phyloP scores from a whole-genome alignment of 805 yeast genomes.

The Vanderwaltozyma yarrowii region DNA sequence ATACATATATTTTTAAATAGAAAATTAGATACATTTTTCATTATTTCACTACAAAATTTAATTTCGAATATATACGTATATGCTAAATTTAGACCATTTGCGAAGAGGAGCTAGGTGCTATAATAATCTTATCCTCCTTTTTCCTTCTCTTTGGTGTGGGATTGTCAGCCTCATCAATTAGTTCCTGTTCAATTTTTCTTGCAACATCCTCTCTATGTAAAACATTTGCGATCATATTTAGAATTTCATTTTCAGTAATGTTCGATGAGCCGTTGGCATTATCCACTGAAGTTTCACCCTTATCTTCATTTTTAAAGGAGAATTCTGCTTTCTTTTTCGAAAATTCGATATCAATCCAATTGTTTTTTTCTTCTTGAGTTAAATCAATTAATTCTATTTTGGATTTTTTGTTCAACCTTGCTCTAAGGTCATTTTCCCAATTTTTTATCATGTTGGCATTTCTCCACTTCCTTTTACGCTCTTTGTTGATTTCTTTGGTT shows the following conservation, averaged over 20 bases:
- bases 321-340: conserved; percentile 38
- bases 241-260: conserved; percentile 21
- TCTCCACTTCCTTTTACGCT: conserved; percentile 29
- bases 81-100: not conserved
- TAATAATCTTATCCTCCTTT: not conserved
- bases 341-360: conserved; percentile 74
- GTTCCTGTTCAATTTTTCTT: conserved; percentile 18
- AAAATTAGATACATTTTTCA: too few relatives aligned
- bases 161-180: conserved; percentile 9
- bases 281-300: conserved; percentile 5
- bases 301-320: conserved; percentile 3
- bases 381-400: conserved; percentile 40
- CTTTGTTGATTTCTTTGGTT: conserved; percentile 22
- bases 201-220: conserved; percentile 22
- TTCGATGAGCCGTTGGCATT: conserved; percentile 9
- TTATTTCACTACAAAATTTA: too few relatives aligned
- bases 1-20: too few relatives aligned
- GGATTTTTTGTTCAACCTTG: conserved; percentile 70
- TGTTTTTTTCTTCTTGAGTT: conserved; percentile 37
- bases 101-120: not conserved
- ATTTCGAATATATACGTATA: too few relatives aligned
- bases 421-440: conserved; percentile 77
- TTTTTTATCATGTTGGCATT: conserved; percentile 62
- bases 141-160: conserved; percentile 47
- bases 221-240: conserved; percentile 22